A percentile compares a stretch with the other conserved stretches of the same genome.
Evolutionary conservation across 78 protist species (phyloP).

Genomic region (Speleostelium caveatum): DNA sequence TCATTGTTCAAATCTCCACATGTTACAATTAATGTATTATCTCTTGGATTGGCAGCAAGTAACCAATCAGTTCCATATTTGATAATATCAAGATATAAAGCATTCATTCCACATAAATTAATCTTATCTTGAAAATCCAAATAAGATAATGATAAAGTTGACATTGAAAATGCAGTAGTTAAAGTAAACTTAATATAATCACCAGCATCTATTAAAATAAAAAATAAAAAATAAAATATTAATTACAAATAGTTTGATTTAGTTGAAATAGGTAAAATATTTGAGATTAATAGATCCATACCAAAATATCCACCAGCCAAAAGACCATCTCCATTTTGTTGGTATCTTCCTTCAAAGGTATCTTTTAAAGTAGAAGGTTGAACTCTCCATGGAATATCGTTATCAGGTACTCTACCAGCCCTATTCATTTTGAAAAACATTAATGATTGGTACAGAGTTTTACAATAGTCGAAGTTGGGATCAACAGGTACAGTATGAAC

Average conservation of each 20-base stretch:
- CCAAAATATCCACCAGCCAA: constrained; percentile 57
- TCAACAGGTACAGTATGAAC: too few relatives aligned
- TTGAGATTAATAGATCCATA: too few relatives aligned
- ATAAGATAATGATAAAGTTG: constrained; percentile 6
- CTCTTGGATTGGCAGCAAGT: constrained; percentile 8
- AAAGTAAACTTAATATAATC: constrained; percentile 38
- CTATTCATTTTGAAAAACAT: constrained; percentile 43
- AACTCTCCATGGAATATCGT: constrained; percentile 47
- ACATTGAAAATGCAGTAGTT: constrained; percentile 55
- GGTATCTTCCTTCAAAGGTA: background rate
- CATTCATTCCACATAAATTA: background rate
- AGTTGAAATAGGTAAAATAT: too few relatives aligned
- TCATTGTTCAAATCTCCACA: constrained; percentile 42
- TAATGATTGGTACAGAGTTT: constrained; percentile 6
- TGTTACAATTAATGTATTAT: constrained; percentile 10
- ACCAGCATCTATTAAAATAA: too few relatives aligned
- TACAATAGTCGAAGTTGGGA: constrained; percentile 47
- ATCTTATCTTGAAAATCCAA: constrained; percentile 9
- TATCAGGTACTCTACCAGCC: constrained; percentile 34
- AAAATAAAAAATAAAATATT: too few relatives aligned
- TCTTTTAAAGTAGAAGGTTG: background rate
- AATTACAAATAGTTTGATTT: too few relatives aligned
- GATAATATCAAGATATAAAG: constrained; percentile 7
- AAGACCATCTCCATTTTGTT: constrained; percentile 38
- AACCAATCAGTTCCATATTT: constrained; percentile 56